A percentile compares a stretch with the other conserved stretches of the same genome.
These are phyloP conservation scores for Euphorbia tirucalli DNA, from an alignment of 345 rosid species.

Conservation along the genomic window DNA sequence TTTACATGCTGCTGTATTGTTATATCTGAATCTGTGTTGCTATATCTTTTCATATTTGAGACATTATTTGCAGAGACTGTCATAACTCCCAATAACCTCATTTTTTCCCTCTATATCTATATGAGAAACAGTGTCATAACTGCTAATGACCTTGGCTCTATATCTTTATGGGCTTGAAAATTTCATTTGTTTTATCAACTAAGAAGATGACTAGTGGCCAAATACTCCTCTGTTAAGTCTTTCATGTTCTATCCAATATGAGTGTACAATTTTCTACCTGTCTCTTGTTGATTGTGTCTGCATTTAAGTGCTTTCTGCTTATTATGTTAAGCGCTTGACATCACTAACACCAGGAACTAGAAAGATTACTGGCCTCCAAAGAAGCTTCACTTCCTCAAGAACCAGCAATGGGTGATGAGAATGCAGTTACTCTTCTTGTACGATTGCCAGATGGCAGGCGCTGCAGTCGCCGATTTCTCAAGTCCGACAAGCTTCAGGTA, in stretches of 20 bases:
- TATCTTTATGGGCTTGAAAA: conserved; percentile 8
- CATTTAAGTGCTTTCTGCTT: not conserved
- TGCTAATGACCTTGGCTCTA: not conserved
- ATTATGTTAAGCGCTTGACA: not conserved
- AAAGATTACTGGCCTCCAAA: conserved; percentile 36
- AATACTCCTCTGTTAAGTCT: not conserved
- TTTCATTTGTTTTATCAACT: not conserved
- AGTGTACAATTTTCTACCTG: not conserved
- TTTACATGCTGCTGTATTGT: not conserved
- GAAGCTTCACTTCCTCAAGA: conserved; percentile 51
- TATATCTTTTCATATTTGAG: not conserved
- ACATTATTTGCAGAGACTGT: not conserved
- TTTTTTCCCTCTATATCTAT: too few species aligned
- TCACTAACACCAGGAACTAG: conserved; percentile 36
- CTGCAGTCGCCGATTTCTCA: conserved; percentile 69
- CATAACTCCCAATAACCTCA: not conserved
- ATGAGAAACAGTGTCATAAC: not conserved
- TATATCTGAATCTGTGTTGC: conserved; percentile 3
- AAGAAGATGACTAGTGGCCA: not conserved
- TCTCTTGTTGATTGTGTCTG: not conserved
- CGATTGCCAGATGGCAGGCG: conserved; percentile 86
- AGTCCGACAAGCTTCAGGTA: conserved; percentile 82
- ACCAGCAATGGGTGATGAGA: conserved; percentile 57
- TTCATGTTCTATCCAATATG: conserved; percentile 1
- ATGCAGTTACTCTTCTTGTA: conserved; percentile 61